A percentile compares a stretch with the other conserved stretches of the same genome.
Conservation (phyloP, 192 early-diverging fungal genomes). For the Fimicolochytrium jonesii region DNA sequence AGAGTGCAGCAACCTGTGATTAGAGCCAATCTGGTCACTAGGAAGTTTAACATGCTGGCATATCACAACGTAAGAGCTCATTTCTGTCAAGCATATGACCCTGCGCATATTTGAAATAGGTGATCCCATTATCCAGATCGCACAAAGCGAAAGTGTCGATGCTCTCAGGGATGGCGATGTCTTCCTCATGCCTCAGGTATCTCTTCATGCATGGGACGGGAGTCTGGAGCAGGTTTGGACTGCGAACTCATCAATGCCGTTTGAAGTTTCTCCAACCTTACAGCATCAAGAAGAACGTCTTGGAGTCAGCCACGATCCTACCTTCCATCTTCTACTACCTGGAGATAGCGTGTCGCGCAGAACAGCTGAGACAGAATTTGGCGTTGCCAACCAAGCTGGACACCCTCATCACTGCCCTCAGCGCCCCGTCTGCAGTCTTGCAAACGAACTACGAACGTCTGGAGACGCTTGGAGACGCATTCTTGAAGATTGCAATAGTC, state of each 20-base stretch:
- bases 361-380: constrained; percentile 4
- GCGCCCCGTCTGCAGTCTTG: constrained; percentile 62
- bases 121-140: constrained; percentile 12
- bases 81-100: too few species aligned
- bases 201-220: neutral
- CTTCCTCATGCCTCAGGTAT: constrained; percentile 27
- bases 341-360: constrained; percentile 13
- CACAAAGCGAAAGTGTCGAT: constrained; percentile 16
- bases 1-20: constrained; percentile 18
- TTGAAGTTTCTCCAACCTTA: constrained; percentile 20
- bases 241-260: too few species aligned
- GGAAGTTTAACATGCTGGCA: constrained; percentile 28
- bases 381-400: constrained; percentile 22
- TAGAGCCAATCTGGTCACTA: constrained; percentile 9
- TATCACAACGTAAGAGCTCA: constrained; percentile 14
- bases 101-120: too few species aligned
- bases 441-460: constrained; percentile 80
- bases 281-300: neutral
- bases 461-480: constrained; percentile 85
- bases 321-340: constrained; percentile 22
- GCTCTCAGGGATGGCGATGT: constrained; percentile 17
- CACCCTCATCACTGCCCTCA: constrained; percentile 56
- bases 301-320: constrained; percentile 7
- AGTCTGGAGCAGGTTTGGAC: too few species aligned
- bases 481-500: constrained; percentile 73